Conservation (phyloP, 176 grass and related monocot genomes). For the Eleusine coracana region DNA sequence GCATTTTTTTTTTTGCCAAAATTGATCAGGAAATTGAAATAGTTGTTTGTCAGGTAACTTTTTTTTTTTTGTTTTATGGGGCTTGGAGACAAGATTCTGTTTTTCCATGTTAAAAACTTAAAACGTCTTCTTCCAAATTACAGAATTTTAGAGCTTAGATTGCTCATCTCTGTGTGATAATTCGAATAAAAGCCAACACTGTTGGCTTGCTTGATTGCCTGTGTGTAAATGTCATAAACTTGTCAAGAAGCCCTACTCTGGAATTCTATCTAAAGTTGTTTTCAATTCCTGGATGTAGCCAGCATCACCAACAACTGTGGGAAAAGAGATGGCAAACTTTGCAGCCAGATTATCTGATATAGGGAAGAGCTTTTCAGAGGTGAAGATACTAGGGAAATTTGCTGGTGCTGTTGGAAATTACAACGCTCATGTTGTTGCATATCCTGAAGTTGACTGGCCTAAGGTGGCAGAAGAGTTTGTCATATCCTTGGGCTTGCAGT, state of each 20-base stretch:
- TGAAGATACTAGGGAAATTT: conserved; percentile 82
- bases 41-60: not conserved
- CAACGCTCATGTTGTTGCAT: conserved; percentile 86
- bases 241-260: conserved; percentile 6
- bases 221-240: conserved; percentile 17
- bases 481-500: conserved; percentile 76
- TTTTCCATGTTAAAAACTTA: not conserved
- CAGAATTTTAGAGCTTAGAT: not conserved
- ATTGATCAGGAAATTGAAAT: not conserved
- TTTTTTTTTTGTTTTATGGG: not conserved
- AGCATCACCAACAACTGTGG: conserved; percentile 92
- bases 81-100: not conserved
- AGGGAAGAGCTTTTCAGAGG: conserved; percentile 59
- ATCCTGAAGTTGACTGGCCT: conserved; percentile 88
- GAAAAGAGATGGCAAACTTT: conserved; percentile 99
- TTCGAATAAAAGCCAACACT: not conserved
- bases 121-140: not conserved
- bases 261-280: conserved; percentile 18
- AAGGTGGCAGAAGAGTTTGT: conserved; percentile 81
- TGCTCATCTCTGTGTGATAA: not conserved
- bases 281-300: conserved; percentile 58
- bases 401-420: conserved; percentile 98
- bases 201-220: not conserved
- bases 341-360: conserved; percentile 67
- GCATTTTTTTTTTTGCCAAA: not conserved